Evolutionary conservation across 1,139 yeast species (phyloP).

Genomic region (Suhomyces coccinellae): DNA sequence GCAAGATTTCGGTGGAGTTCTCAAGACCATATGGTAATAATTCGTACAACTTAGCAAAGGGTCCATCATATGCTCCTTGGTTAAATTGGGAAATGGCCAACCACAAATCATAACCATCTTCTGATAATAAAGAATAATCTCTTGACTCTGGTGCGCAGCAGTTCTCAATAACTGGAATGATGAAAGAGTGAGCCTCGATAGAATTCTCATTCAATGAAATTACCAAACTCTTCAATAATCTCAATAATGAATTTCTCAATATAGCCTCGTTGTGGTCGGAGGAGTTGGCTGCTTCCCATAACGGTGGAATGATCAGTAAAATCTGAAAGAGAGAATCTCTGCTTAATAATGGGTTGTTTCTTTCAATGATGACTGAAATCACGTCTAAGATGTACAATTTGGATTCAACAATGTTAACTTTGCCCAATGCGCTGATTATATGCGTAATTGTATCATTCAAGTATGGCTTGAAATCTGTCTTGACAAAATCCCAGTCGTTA

Average conservation of each 20-base stretch:
- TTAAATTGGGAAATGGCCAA: slow-evolving; percentile 60
- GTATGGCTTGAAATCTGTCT: slow-evolving; percentile 65
- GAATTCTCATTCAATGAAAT: slow-evolving; percentile 67
- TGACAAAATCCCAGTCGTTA: slow-evolving; percentile 86
- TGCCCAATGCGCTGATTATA: slow-evolving; percentile 48
- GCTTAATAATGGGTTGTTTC: slow-evolving; percentile 61
- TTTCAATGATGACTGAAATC: slow-evolving; percentile 62
- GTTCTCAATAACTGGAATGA: slow-evolving; percentile 65
- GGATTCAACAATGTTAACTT: slow-evolving; percentile 65
- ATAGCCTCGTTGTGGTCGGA: slow-evolving; percentile 62
- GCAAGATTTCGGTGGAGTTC: slow-evolving; percentile 75
- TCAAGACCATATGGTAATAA: slow-evolving; percentile 51
- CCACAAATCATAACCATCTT: slow-evolving; percentile 92
- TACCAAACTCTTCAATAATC: slow-evolving; percentile 66
- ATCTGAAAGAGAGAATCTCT: slow-evolving; percentile 52
- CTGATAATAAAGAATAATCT: slow-evolving; percentile 63
- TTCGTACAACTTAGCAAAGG: slow-evolving; percentile 47
- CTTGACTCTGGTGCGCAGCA: slow-evolving; percentile 63
- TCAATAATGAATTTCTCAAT: slow-evolving; percentile 66
- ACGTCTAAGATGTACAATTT: slow-evolving; percentile 70
- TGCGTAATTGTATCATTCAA: slow-evolving; percentile 52
- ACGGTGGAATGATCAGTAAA: slow-evolving; percentile 60
- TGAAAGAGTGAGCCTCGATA: slow-evolving; percentile 56
- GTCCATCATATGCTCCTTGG: slow-evolving; percentile 32
- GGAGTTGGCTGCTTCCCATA: slow-evolving; percentile 61